Conservation (phyloP, 2,329 filamentous ascomycete genomes). For the Hortaea werneckii region DNA sequence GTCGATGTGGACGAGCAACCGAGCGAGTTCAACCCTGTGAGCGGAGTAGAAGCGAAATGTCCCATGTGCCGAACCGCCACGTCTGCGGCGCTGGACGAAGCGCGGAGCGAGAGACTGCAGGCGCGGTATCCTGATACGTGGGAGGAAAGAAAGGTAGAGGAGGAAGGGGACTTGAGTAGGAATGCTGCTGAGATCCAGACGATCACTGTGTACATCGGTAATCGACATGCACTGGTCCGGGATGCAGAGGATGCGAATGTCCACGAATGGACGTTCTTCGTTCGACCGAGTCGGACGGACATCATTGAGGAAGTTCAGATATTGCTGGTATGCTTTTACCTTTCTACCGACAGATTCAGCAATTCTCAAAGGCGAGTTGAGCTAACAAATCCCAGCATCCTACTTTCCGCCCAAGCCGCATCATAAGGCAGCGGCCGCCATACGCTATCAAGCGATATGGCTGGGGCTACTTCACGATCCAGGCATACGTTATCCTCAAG, state of each 20-base stretch:
- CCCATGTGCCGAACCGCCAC: slow-evolving; percentile 38
- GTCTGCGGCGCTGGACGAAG: slow-evolving; percentile 22
- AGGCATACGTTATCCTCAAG: slow-evolving; percentile 32
- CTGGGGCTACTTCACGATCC: slow-evolving; percentile 35
- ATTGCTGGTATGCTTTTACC: slow-evolving; percentile 12
- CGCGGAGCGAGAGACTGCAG: slow-evolving; percentile 20
- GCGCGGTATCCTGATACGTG: slow-evolving; percentile 28
- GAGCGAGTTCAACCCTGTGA: slow-evolving; percentile 18
- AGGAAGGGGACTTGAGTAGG: slow-evolving; percentile 7
- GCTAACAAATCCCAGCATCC: slow-evolving; percentile 27
- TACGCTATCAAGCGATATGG: slow-evolving; percentile 32
- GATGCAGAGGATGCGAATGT: slow-evolving; percentile 20
- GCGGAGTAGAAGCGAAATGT: slow-evolving; percentile 30
- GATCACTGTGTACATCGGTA: slow-evolving; percentile 37
- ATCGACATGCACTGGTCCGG: slow-evolving; percentile 27
- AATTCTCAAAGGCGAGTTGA: too few relatives aligned
- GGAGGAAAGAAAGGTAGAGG: slow-evolving; percentile 26
- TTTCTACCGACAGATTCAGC: too few relatives aligned
- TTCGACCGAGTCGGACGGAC: slow-evolving; percentile 32
- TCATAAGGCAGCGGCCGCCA: slow-evolving; percentile 27
- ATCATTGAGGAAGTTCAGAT: slow-evolving; percentile 36
- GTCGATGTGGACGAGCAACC: slow-evolving; percentile 28
- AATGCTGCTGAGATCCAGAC: slow-evolving; percentile 24
- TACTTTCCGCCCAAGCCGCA: slow-evolving; percentile 30
- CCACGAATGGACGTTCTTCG: slow-evolving; percentile 40